Evolutionary conservation across 441 rosid species (phyloP).

Genomic region (Lepidium campestre): DNA sequence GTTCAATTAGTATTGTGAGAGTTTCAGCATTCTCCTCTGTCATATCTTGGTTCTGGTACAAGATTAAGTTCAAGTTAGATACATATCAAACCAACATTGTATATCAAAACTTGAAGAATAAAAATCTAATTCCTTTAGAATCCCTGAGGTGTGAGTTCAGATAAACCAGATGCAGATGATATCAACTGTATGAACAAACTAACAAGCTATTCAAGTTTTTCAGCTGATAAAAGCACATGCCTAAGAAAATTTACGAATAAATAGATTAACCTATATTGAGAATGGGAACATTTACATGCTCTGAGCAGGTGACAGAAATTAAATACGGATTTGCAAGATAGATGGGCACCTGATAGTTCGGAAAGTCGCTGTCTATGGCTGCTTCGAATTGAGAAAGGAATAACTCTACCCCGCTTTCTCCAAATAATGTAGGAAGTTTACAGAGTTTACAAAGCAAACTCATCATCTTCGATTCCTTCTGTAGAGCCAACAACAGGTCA

Average conservation of each 20-base stretch:
- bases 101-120: background rate
- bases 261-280: background rate
- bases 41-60: constrained; percentile 65
- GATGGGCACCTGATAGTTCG: constrained; percentile 70
- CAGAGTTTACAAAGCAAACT: constrained; percentile 43
- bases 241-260: background rate
- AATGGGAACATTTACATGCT: background rate
- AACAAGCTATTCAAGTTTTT: background rate
- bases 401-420: constrained; percentile 52
- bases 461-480: constrained; percentile 47
- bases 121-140: background rate
- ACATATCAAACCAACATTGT: background rate
- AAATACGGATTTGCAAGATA: constrained; percentile 2
- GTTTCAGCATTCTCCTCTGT: constrained; percentile 79
- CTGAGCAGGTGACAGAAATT: background rate
- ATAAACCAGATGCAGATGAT: background rate
- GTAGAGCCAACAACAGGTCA: constrained; percentile 57
- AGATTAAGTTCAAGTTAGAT: constrained; percentile 24
- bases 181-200: background rate
- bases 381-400: constrained; percentile 85
- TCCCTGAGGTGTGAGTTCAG: background rate
- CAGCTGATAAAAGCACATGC: background rate
- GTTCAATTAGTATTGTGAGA: constrained; percentile 66
- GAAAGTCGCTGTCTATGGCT: constrained; percentile 82
- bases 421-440: constrained; percentile 54